Evolutionary conservation across 345 rosid genomes (phyloP).

Genomic region (Arabis alpina): DNA sequence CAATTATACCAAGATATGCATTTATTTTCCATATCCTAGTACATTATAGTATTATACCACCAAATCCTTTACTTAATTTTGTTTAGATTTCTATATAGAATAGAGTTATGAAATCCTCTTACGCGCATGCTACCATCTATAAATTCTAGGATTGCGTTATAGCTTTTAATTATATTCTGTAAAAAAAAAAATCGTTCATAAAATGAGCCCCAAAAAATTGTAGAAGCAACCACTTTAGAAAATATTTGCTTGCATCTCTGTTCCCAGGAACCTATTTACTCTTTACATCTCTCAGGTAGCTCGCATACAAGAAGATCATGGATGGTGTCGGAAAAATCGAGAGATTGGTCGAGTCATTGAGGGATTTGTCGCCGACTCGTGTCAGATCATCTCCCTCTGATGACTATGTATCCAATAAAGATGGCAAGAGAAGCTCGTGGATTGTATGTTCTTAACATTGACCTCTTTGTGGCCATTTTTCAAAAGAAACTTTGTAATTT

Average conservation of each 20-base stretch:
- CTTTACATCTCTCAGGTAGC: conserved; percentile 17
- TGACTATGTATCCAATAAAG: conserved; percentile 39
- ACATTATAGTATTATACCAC: neutral
- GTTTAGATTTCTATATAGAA: conserved; percentile 2
- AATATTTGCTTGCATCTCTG: neutral
- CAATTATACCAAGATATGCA: neutral
- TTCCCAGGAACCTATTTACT: neutral
- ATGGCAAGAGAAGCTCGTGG: conserved; percentile 58
- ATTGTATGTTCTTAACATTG: conserved; percentile 49
- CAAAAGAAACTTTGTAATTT: no score
- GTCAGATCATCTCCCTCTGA: conserved; percentile 44
- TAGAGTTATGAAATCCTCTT: neutral
- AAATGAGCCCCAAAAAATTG: neutral
- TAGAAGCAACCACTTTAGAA: neutral
- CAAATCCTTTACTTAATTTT: conserved; percentile 19
- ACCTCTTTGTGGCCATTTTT: neutral
- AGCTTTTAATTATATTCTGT: neutral
- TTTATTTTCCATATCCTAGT: neutral
- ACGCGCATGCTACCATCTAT: conserved; percentile 13
- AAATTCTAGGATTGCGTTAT: conserved; percentile 1
- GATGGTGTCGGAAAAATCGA: conserved; percentile 40
- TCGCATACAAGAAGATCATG: conserved; percentile 27
- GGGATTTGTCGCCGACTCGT: conserved; percentile 80
- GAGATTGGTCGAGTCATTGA: conserved; percentile 75
- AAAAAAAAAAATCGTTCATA: neutral